phyloP scores from a whole-genome alignment of 371 early-diverging fungal genomes.

The Syncephalis plumigaleata region DNA sequence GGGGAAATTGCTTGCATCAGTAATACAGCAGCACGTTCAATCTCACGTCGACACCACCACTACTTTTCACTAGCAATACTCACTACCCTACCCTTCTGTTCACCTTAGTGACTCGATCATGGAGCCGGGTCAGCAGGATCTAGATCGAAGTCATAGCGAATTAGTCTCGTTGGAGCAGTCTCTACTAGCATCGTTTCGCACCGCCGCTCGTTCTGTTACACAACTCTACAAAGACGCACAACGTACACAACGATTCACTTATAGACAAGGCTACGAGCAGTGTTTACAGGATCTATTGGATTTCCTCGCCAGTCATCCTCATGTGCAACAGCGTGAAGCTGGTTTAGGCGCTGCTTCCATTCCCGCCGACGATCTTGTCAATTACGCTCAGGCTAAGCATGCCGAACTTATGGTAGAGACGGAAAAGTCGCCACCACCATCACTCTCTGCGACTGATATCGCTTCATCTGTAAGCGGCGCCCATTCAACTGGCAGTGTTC shows the following conservation, averaged over 20 bases:
- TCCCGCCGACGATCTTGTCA: neutral
- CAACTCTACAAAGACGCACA: conserved; percentile 51
- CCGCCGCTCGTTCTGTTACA: conserved; percentile 49
- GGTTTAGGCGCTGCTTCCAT: neutral
- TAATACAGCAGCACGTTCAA: too few relatives aligned
- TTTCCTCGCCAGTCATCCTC: conserved; percentile 9
- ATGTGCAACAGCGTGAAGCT: neutral
- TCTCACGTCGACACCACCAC: too few relatives aligned
- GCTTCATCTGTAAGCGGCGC: too few relatives aligned
- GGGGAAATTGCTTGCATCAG: too few relatives aligned
- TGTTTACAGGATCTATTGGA: conserved; percentile 47
- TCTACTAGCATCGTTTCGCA: conserved; percentile 22
- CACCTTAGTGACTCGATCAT: too few relatives aligned
- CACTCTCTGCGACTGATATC: neutral
- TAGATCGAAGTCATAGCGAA: too few relatives aligned
- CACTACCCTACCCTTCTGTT: too few relatives aligned
- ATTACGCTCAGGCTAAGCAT: neutral
- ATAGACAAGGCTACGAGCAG: conserved; percentile 49
- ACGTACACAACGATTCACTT: conserved; percentile 37
- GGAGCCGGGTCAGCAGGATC: too few relatives aligned
- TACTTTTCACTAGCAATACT: too few relatives aligned
- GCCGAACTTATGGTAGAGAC: neutral
- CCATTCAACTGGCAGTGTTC: too few relatives aligned
- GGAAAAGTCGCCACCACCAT: neutral
- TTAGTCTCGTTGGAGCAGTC: neutral